A percentile compares a stretch with the other conserved stretches of the same genome.
phyloP scores from a whole-genome alignment of 345 rosid species.

The Salix caprea region DNA sequence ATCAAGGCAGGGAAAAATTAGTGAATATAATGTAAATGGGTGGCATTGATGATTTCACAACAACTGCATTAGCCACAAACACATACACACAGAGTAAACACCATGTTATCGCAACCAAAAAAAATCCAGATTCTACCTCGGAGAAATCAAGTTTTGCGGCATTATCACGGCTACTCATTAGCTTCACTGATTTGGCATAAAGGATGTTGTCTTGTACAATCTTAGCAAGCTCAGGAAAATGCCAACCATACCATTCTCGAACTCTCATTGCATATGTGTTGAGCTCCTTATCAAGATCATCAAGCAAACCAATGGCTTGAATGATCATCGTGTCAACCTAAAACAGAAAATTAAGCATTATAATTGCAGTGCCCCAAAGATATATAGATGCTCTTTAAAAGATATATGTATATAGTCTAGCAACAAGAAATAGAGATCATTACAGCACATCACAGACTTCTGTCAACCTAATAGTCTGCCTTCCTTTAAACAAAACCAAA shows the following conservation, averaged over 20 bases:
- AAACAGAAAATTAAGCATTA: slow-evolving; percentile 4
- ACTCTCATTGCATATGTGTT: slow-evolving; percentile 92
- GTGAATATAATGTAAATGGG: neutral
- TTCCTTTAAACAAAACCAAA: neutral
- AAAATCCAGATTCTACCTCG: slow-evolving; percentile 31
- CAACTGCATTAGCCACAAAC: neutral
- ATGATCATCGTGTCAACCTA: slow-evolving; percentile 97
- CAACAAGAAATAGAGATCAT: neutral
- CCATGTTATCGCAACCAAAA: neutral
- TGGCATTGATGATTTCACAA: neutral
- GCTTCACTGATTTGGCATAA: slow-evolving; percentile 78
- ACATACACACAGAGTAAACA: neutral
- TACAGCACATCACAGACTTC: neutral
- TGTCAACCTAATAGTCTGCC: neutral
- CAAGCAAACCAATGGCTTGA: slow-evolving; percentile 93
- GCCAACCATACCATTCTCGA: slow-evolving; percentile 96
- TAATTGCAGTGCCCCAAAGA: neutral
- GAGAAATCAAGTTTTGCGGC: slow-evolving; percentile 89
- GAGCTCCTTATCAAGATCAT: slow-evolving; percentile 93
- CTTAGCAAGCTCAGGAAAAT: slow-evolving; percentile 95
- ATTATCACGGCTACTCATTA: slow-evolving; percentile 75
- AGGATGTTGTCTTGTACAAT: slow-evolving; percentile 73
- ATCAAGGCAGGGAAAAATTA: neutral
- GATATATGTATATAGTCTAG: neutral
- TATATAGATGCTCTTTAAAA: neutral